phyloP scores from a whole-genome alignment of 352 stramenopile species.

The Hyaloperonospora brassicae region DNA sequence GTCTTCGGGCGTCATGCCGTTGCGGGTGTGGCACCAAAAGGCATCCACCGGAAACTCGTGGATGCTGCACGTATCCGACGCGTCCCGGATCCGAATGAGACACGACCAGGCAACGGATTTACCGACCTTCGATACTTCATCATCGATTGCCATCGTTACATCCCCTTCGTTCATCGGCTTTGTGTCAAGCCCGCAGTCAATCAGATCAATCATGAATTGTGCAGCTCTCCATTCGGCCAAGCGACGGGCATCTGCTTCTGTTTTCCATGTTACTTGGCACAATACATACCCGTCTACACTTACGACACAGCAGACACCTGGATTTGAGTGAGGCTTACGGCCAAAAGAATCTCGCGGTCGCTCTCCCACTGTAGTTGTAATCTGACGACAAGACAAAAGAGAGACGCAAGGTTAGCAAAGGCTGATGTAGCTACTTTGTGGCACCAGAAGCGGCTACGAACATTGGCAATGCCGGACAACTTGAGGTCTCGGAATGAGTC shows the following conservation, averaged over 20 bases:
- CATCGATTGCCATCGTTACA: constrained; percentile 32
- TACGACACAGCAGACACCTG: constrained; percentile 28
- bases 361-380: constrained; percentile 32
- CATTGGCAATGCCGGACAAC: constrained; percentile 54
- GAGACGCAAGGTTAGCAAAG: constrained; percentile 2
- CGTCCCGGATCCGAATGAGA: constrained; percentile 41
- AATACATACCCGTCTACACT: constrained; percentile 38
- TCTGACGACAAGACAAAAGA: constrained; percentile 21
- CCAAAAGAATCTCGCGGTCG: constrained; percentile 13
- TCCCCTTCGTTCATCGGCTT: constrained; percentile 33
- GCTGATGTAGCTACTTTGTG: neutral
- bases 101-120: constrained; percentile 42
- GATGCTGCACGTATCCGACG: constrained; percentile 28
- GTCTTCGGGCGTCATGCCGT: constrained; percentile 20
- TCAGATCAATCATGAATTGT: constrained; percentile 65
- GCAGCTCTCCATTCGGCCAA: constrained; percentile 44
- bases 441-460: constrained; percentile 25
- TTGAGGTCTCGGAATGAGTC: constrained; percentile 57
- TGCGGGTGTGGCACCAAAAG: constrained; percentile 35
- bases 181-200: constrained; percentile 53
- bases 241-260: constrained; percentile 38
- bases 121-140: constrained; percentile 2
- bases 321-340: constrained; percentile 13
- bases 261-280: constrained; percentile 42
- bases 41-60: constrained; percentile 56